These are phyloP conservation scores for Beauveria scarabaeidicola DNA, from an alignment of 2,329 filamentous ascomycete genomes.

Conservation along the genomic window DNA sequence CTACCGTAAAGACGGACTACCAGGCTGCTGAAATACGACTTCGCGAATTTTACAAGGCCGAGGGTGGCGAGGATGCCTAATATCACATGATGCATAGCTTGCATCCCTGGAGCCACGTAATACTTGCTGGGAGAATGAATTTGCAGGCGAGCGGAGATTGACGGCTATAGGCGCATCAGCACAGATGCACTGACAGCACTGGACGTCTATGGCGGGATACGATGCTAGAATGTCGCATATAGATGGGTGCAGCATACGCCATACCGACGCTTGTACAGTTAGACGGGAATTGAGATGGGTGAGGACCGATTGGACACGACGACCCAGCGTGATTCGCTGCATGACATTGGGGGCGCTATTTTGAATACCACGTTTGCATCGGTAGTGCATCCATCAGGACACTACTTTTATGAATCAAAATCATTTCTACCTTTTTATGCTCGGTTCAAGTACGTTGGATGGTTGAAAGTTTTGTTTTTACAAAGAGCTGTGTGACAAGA, in stretches of 20 bases:
- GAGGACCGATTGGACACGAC: background rate
- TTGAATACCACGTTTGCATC: slow-evolving; percentile 11
- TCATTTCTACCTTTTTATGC: background rate
- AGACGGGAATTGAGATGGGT: background rate
- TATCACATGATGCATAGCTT: background rate
- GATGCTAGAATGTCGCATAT: background rate
- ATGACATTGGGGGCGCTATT: slow-evolving; percentile 11
- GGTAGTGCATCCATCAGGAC: background rate
- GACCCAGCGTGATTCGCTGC: slow-evolving; percentile 9
- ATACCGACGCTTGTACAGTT: background rate
- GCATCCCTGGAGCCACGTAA: background rate
- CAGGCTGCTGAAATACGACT: slow-evolving; percentile 62
- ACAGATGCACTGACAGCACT: background rate
- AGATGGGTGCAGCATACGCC: background rate
- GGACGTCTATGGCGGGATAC: background rate
- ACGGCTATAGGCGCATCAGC: background rate
- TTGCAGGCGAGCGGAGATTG: background rate
- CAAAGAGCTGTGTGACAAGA: no score
- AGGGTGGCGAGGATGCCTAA: background rate
- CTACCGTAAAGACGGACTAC: slow-evolving; percentile 68
- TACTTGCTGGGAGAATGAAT: background rate
- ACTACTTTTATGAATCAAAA: background rate
- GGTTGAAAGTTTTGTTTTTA: background rate
- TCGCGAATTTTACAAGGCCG: slow-evolving; percentile 50
- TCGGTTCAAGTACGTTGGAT: background rate